Percentiles rank a stretch among this genome's conserved stretches.
Evolutionary conservation across 148 eudicot species (phyloP).

Genomic region (Vaccinium myrtillus): DNA sequence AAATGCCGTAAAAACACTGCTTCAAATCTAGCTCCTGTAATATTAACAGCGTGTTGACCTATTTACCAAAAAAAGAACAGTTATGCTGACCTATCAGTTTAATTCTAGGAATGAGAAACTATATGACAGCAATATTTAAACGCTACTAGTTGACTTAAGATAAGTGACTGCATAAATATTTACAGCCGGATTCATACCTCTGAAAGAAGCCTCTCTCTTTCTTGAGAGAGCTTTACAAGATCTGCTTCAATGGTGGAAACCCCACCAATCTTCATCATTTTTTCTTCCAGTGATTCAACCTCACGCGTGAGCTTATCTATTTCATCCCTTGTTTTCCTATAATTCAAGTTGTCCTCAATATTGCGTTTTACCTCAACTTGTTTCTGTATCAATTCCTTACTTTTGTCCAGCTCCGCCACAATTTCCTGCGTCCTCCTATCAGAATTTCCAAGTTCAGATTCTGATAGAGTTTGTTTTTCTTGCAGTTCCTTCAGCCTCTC

Average conservation of each 20-base stretch:
- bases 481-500: constrained; percentile 61
- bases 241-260: constrained; percentile 50
- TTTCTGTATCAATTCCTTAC: constrained; percentile 27
- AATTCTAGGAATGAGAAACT: background rate
- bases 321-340: constrained; percentile 57
- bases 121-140: background rate
- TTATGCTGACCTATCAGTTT: background rate
- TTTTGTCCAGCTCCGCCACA: constrained; percentile 43
- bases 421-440: constrained; percentile 52
- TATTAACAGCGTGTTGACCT: background rate
- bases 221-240: constrained; percentile 58
- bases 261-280: constrained; percentile 59
- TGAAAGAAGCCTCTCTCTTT: constrained; percentile 81
- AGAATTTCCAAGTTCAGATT: constrained; percentile 48
- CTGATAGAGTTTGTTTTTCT: constrained; percentile 41
- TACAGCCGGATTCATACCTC: constrained; percentile 53
- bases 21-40: background rate
- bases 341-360: constrained; percentile 67
- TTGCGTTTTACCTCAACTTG: constrained; percentile 58
- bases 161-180: background rate
- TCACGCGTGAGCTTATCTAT: constrained; percentile 61
- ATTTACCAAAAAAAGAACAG: background rate
- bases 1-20: background rate
- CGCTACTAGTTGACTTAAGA: background rate
- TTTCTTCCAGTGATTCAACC: constrained; percentile 70